Base-by-base conservation (phyloP, 768 basidiomycete genomes). In the Tylopilus plumbeoviolaceoides region DNA sequence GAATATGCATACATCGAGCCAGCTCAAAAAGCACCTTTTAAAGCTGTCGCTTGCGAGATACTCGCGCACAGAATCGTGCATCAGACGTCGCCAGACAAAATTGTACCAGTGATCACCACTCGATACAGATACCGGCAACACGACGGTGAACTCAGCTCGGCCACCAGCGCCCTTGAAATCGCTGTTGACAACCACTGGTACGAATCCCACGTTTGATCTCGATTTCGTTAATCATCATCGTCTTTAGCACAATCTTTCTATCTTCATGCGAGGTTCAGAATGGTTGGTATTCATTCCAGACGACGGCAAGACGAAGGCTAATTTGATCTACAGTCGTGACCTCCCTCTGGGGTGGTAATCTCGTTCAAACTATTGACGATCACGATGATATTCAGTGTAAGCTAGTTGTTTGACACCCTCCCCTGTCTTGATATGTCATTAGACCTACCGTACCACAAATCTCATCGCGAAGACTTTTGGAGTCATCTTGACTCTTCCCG, bases 101-200 rank as follows among this genome's bases (percentile, higher is more conserved):
- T 93, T 35, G 75, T 80, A 47, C 68, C 74, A 5, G 81, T 93
- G 54, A 86, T 97, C 84, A 85, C 87, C 12, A 85, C 81, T 2
- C 80, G 95, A 4, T 93, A 83, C 70, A 78, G 78, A 53, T 84
- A 89, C 62, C 70, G 73, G 38, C 84, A 91, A 64, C 63, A 75
- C 33, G 90, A 95, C 63, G 92, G 89, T 0, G 90, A 90, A 51
- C 69, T 74, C 43, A 90, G 88, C 54, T 85, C 84, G 40, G 78
- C 84, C 59, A 74, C 82, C 5, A 91, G 88, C 61, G 86, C 88
- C 8, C 73, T 97, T 40, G 95, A 98, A 67, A 73, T 85, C 67
- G 93, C 95, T n/a, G 90, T 95, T 55, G 95, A 98, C 68, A 82
- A 90, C 49, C 83, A 92, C 60, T 91, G 92, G 91, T 92, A 58